phyloP scores from a whole-genome alignment of 106 monocot genomes.

The Phalaenopsis aphrodite region DNA sequence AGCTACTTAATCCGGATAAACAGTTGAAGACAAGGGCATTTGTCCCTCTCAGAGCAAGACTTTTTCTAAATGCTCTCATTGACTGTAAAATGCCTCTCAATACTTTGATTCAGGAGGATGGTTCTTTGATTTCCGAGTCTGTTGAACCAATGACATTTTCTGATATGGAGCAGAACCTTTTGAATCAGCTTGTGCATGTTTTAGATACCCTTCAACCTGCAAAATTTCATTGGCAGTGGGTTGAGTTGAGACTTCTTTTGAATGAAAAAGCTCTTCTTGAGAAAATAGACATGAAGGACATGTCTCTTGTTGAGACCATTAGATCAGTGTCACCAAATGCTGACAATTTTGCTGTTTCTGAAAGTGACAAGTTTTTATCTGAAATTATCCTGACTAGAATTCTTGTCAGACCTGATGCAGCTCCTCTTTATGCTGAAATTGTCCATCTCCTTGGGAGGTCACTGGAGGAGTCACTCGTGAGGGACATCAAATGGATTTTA shows the following conservation, averaged over 20 bases:
- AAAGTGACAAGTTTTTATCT: slow-evolving; percentile 78
- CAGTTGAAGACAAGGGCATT: slow-evolving; percentile 67
- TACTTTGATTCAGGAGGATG: slow-evolving; percentile 55
- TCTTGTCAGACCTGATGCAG: slow-evolving; percentile 94
- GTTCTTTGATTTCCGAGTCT: slow-evolving; percentile 48
- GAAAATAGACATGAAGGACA: slow-evolving; percentile 60
- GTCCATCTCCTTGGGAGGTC: slow-evolving; percentile 82
- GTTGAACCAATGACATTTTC: slow-evolving; percentile 28
- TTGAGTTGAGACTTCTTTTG: slow-evolving; percentile 87
- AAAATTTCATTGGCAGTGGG: slow-evolving; percentile 99
- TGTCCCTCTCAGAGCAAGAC: slow-evolving; percentile 78
- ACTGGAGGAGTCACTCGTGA: slow-evolving; percentile 72
- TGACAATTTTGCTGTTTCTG: slow-evolving; percentile 68
- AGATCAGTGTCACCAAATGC: slow-evolving; percentile 65
- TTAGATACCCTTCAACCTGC: slow-evolving; percentile 92
- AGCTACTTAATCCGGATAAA: slow-evolving; percentile 68
- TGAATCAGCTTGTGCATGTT: slow-evolving; percentile 75
- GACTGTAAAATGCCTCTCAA: slow-evolving; percentile 78
- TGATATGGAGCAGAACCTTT: slow-evolving; percentile 63
- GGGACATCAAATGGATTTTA: slow-evolving; percentile 86
- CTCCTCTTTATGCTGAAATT: slow-evolving; percentile 91
- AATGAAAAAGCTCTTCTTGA: slow-evolving; percentile 89
- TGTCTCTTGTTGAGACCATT: slow-evolving; percentile 80
- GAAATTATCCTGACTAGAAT: slow-evolving; percentile 83
- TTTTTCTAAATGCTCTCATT: slow-evolving; percentile 80